Base-by-base conservation (phyloP, 352 stramenopile genomes). In the Phytopythium montanum region DNA sequence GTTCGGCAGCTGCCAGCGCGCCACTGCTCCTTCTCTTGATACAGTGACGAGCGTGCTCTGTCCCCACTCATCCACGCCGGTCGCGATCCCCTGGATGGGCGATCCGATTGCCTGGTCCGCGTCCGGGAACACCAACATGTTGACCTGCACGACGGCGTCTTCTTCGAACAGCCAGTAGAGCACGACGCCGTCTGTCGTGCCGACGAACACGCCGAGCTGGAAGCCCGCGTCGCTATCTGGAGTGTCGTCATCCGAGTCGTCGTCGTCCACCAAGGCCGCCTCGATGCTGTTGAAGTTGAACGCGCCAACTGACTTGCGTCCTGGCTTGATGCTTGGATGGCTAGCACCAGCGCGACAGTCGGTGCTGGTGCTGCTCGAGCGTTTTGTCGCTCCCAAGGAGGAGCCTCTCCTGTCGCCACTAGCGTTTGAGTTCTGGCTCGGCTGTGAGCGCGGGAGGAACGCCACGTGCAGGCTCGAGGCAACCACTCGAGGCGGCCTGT, bases 81-180 rank as follows among this genome's bases (percentile, higher is more conserved):
- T 93, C 6, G 83, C 65, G 26, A 93, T 74, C 0, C 79, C 72
- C 39, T 88, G 79, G 1, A 93, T 63, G 0, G 80, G 66, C 6
- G 74, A 25, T 26, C 59, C 61, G 21, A 52, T 41, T 38, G 57
- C 52, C 29, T 60, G 44, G 18, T 66, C 62, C 13, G 49, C 54
- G 5, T 59, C 58, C 19, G 69, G 63, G 29, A 82, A 79, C 1
- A 93, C 60, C 21, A 93, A 64, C 54, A 93, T 51, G 34, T 82
- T 90, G 9, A 87, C 82, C 61, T 93, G 84, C 8, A 76, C 72
- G 12, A 90, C 81, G 0, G 54, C 23, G 29, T 87, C 70, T 39
- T 73, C 67, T 36, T 90, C 75, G 42, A 92, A 86, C 5, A 81
- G 65, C 84, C 84, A 93, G 62, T 85, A 91, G 13, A 93, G 55